A percentile compares a stretch with the other conserved stretches of the same genome.
phyloP scores from a whole-genome alignment of 306 rosid genomes.

The Sicyos edulis region DNA sequence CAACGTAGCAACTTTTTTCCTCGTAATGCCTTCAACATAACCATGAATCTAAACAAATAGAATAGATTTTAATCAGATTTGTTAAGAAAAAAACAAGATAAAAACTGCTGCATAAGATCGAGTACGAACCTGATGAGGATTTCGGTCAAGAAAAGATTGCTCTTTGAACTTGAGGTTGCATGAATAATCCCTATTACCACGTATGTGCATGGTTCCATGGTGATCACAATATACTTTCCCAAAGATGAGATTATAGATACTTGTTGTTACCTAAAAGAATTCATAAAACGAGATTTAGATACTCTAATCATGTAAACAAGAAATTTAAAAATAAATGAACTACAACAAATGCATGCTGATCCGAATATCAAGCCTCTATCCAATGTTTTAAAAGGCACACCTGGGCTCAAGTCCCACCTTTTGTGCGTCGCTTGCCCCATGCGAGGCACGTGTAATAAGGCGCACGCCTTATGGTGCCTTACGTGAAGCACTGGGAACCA shows the following conservation, averaged over 20 bases:
- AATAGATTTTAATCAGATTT: not conserved
- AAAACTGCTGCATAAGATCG: not conserved
- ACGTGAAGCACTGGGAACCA: too few species aligned
- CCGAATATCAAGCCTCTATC: not conserved
- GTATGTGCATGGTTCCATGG: constrained; percentile 85
- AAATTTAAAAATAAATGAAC: not conserved
- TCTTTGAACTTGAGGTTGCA: constrained; percentile 87
- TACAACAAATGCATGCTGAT: constrained; percentile 9
- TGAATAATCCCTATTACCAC: constrained; percentile 73
- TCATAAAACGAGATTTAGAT: not conserved
- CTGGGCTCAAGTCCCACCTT: too few species aligned
- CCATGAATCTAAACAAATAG: constrained; percentile 53
- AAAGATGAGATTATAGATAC: constrained; percentile 82
- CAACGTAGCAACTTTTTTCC: constrained; percentile 62
- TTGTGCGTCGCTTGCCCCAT: too few species aligned
- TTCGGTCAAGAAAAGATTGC: constrained; percentile 81
- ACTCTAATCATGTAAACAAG: not conserved
- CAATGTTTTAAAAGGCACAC: too few species aligned
- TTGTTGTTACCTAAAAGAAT: constrained; percentile 72
- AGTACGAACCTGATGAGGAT: constrained; percentile 77
- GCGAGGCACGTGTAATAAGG: too few species aligned
- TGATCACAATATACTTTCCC: constrained; percentile 81
- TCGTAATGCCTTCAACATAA: constrained; percentile 58
- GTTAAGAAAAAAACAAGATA: not conserved
- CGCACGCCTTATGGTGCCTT: too few species aligned